phyloP scores from a whole-genome alignment of 73 alveolate species.

The Durusdinium trenchii region DNA sequence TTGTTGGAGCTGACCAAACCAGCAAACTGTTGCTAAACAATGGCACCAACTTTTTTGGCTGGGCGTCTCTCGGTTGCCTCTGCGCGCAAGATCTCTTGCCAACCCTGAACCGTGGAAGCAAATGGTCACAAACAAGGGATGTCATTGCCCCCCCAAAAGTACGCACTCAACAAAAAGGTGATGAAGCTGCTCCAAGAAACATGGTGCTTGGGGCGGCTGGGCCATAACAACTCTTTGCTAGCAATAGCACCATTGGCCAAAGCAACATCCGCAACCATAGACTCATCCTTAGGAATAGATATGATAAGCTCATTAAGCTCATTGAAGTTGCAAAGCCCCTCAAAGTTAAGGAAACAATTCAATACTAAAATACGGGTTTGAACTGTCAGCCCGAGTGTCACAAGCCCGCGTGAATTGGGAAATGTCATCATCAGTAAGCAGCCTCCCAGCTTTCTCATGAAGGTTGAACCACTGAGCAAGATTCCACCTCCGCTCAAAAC shows the following conservation, averaged over 20 bases:
- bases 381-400: neutral
- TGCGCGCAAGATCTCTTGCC: neutral
- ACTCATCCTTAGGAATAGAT: neutral
- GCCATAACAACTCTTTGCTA: neutral
- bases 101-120: neutral
- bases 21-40: too few relatives aligned
- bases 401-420: neutral
- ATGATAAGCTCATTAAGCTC: neutral
- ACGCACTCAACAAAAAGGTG: neutral
- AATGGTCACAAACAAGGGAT: neutral
- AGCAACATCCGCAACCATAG: neutral
- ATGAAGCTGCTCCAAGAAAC: neutral
- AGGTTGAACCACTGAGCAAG: neutral
- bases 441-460: neutral
- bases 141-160: neutral
- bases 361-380: neutral
- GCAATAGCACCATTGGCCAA: neutral
- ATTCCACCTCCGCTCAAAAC: neutral
- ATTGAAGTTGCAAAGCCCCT: neutral
- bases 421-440: neutral
- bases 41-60: neutral
- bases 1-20: too few relatives aligned
- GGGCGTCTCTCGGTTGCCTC: neutral
- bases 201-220: constrained; percentile 24
- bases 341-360: neutral